Conservation (phyloP, 1,139 yeast species). For the Yamadazyma pseudoaaseri region DNA sequence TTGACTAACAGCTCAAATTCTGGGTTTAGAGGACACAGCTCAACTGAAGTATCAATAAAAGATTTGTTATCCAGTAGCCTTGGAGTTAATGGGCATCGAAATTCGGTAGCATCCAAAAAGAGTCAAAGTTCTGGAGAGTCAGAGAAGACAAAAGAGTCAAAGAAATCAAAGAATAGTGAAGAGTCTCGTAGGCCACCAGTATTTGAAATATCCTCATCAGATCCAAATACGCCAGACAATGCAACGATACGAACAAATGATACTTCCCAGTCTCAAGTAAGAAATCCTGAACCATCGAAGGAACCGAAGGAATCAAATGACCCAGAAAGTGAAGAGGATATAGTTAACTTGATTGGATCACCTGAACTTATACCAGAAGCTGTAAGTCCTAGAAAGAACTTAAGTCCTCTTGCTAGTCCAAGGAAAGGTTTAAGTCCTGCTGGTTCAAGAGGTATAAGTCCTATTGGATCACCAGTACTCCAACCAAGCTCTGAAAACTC, state of each 20-base stretch:
- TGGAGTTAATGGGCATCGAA: constrained; percentile 8
- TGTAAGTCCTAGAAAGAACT: constrained; percentile 13
- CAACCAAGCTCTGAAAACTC: background rate
- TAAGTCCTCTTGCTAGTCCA: constrained; percentile 14
- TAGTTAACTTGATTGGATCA: constrained; percentile 17
- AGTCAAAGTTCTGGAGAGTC: constrained; percentile 16
- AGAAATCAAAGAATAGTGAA: background rate
- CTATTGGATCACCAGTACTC: constrained; percentile 1
- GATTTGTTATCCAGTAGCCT: constrained; percentile 19
- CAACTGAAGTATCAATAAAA: constrained; percentile 20
- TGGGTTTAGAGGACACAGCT: constrained; percentile 2
- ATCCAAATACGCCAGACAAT: background rate
- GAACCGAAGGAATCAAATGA: background rate
- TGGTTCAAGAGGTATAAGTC: background rate
- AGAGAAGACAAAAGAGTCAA: constrained; percentile 1
- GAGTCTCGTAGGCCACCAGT: constrained; percentile 1
- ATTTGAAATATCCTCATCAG: constrained; percentile 1
- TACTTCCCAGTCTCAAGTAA: background rate
- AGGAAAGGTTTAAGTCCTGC: constrained; percentile 6
- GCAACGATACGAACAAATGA: background rate
- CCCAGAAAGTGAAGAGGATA: constrained; percentile 17
- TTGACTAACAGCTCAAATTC: constrained; percentile 7
- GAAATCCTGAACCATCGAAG: background rate
- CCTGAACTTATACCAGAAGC: constrained; percentile 15
- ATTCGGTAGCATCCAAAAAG: constrained; percentile 12